Conservation (phyloP, 371 early-diverging fungal genomes). For the Coemansia sp. region DNA sequence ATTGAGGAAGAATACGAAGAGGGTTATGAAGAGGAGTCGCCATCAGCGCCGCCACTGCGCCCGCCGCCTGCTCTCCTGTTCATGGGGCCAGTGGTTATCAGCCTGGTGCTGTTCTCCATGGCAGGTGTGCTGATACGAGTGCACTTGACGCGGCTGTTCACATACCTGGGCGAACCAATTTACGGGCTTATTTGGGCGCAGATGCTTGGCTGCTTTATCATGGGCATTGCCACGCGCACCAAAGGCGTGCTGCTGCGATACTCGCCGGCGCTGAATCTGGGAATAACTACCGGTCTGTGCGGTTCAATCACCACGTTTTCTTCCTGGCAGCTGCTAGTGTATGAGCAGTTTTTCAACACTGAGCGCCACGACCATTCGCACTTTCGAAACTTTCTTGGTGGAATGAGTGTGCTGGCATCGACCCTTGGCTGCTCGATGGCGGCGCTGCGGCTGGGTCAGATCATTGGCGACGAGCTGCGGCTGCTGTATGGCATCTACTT, state of each 20-base stretch:
- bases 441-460: slow-evolving; percentile 36
- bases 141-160: slow-evolving; percentile 57
- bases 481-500: slow-evolving; percentile 1
- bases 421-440: slow-evolving; percentile 33
- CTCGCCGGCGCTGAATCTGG: slow-evolving; percentile 58
- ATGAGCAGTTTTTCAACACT: slow-evolving; percentile 55
- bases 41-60: not conserved
- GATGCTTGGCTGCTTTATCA: slow-evolving; percentile 70
- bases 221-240: slow-evolving; percentile 36
- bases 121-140: slow-evolving; percentile 66
- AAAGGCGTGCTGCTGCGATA: slow-evolving; percentile 24
- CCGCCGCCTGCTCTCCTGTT: slow-evolving; percentile 8
- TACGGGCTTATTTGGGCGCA: slow-evolving; percentile 69
- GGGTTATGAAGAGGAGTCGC: not conserved
- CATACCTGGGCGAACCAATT: slow-evolving; percentile 62
- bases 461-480: slow-evolving; percentile 23
- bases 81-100: slow-evolving; percentile 17
- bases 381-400: slow-evolving; percentile 41
- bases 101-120: slow-evolving; percentile 64
- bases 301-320: slow-evolving; percentile 88
- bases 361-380: slow-evolving; percentile 1
- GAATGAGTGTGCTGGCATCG: slow-evolving; percentile 30
- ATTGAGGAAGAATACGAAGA: slow-evolving; percentile 15
- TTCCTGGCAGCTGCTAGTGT: slow-evolving; percentile 71
- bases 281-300: slow-evolving; percentile 75